Percentiles rank a stretch among this genome's conserved stretches.
These are phyloP conservation scores for Penicillium italicum DNA, from an alignment of 2,329 filamentous ascomycete genomes.

Conservation along the genomic window DNA sequence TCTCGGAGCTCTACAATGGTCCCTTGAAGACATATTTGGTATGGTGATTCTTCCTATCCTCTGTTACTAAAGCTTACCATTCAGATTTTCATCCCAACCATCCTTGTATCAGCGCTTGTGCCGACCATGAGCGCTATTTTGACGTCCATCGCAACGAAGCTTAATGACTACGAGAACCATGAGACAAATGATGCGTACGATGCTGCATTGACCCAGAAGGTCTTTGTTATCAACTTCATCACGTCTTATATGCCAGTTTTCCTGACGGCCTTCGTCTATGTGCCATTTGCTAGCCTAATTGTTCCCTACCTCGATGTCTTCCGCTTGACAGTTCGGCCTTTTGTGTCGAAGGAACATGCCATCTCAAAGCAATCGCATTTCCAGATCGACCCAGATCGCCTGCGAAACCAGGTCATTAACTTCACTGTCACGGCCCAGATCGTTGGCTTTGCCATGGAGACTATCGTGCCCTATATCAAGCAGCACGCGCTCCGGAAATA, in stretches of 20 bases:
- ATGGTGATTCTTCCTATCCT: slow-evolving; percentile 31
- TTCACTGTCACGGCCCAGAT: slow-evolving; percentile 94
- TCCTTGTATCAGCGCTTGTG: slow-evolving; percentile 75
- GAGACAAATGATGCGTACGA: slow-evolving; percentile 81
- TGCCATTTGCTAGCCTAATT: slow-evolving; percentile 82
- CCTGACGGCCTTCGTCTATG: slow-evolving; percentile 90
- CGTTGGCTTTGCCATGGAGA: slow-evolving; percentile 82
- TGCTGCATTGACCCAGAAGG: slow-evolving; percentile 81
- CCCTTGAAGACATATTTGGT: slow-evolving; percentile 84
- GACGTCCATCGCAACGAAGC: slow-evolving; percentile 70
- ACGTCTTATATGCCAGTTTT: slow-evolving; percentile 89
- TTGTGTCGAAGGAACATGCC: slow-evolving; percentile 72
- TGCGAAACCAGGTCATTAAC: slow-evolving; percentile 92
- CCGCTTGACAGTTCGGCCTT: slow-evolving; percentile 68
- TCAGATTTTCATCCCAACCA: slow-evolving; percentile 81
- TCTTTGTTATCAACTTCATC: slow-evolving; percentile 97
- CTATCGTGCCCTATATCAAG: slow-evolving; percentile 80
- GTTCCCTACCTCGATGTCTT: slow-evolving; percentile 89
- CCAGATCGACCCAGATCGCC: slow-evolving; percentile 75
- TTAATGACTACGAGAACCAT: slow-evolving; percentile 90
- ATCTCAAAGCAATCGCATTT: slow-evolving; percentile 60
- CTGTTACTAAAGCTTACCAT: slow-evolving; percentile 5
- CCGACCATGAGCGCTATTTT: slow-evolving; percentile 78
- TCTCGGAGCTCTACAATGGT: slow-evolving; percentile 89
- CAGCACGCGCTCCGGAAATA: slow-evolving; percentile 75